phyloP scores from a whole-genome alignment of 192 early-diverging fungal genomes.

The Entomortierella chlamydospora region DNA sequence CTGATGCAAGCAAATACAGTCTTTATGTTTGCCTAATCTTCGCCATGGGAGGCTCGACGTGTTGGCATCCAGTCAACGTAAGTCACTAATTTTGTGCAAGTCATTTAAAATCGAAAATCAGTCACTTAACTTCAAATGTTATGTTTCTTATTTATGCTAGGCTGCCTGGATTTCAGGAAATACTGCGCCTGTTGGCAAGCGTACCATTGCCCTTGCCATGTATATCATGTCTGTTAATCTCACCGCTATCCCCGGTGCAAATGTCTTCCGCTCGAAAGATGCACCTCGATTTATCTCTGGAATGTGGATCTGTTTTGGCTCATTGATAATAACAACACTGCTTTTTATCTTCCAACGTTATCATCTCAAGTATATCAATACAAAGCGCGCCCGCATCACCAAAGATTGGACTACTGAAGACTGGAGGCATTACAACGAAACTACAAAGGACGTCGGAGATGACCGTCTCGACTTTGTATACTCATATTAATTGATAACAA shows the following conservation, averaged over 20 bases:
- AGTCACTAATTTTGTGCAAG: background rate
- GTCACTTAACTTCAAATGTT: background rate
- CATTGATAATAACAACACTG: slow-evolving; percentile 42
- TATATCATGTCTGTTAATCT: slow-evolving; percentile 61
- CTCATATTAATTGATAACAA: slow-evolving; percentile 6
- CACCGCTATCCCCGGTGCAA: slow-evolving; percentile 40
- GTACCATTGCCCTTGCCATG: slow-evolving; percentile 57
- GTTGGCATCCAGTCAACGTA: slow-evolving; percentile 55
- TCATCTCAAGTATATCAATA: slow-evolving; percentile 60
- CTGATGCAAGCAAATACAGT: slow-evolving; percentile 29
- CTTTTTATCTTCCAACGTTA: slow-evolving; percentile 58
- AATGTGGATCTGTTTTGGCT: slow-evolving; percentile 61
- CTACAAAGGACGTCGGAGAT: slow-evolving; percentile 64
- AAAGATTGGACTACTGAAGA: slow-evolving; percentile 60
- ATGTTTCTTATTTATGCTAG: background rate
- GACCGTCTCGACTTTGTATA: slow-evolving; percentile 67
- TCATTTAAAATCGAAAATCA: background rate
- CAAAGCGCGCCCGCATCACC: slow-evolving; percentile 61
- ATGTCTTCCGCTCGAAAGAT: slow-evolving; percentile 53
- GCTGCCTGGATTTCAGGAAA: slow-evolving; percentile 58
- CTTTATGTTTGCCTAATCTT: slow-evolving; percentile 40
- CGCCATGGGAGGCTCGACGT: slow-evolving; percentile 39
- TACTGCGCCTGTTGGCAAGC: slow-evolving; percentile 50
- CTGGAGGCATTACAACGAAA: slow-evolving; percentile 62
- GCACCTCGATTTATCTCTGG: slow-evolving; percentile 63